Evolutionary conservation across 441 rosid genomes (phyloP).

Genomic region (Gossypium aridum): DNA sequence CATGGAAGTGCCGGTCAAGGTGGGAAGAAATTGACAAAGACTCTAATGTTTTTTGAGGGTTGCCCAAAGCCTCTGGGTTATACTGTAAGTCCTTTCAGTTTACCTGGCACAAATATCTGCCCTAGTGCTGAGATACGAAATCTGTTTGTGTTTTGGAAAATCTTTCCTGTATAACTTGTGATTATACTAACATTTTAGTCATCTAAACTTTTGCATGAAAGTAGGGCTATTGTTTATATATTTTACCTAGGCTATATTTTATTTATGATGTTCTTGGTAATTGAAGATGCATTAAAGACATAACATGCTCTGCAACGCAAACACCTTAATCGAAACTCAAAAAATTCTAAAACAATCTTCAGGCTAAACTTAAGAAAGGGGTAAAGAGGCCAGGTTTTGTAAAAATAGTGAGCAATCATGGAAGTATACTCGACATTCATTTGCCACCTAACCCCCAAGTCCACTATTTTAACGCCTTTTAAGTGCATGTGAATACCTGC

Average conservation of each 20-base stretch:
- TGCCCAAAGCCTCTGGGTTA: conserved; percentile 76
- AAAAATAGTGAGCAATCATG: conserved; percentile 5
- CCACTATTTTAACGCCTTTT: background rate
- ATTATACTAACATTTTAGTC: background rate
- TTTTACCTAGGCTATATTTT: background rate
- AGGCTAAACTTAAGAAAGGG: background rate
- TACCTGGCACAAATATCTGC: background rate
- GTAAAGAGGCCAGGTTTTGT: background rate
- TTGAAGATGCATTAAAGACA: background rate
- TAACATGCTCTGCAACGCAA: background rate
- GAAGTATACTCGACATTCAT: background rate
- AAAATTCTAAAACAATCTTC: background rate
- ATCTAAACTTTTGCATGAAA: background rate
- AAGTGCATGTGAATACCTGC: background rate
- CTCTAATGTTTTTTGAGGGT: conserved; percentile 70
- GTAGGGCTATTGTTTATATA: background rate
- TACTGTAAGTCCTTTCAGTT: conserved; percentile 51
- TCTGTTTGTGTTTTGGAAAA: background rate
- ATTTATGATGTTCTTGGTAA: background rate
- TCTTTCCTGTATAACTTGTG: background rate
- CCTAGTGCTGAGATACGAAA: background rate
- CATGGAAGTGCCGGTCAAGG: conserved; percentile 49
- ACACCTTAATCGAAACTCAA: background rate
- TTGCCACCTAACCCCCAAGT: background rate
- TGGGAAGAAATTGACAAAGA: conserved; percentile 57